Conservation (phyloP, 164 flowering plant genomes). For the Vitis amurensis region DNA sequence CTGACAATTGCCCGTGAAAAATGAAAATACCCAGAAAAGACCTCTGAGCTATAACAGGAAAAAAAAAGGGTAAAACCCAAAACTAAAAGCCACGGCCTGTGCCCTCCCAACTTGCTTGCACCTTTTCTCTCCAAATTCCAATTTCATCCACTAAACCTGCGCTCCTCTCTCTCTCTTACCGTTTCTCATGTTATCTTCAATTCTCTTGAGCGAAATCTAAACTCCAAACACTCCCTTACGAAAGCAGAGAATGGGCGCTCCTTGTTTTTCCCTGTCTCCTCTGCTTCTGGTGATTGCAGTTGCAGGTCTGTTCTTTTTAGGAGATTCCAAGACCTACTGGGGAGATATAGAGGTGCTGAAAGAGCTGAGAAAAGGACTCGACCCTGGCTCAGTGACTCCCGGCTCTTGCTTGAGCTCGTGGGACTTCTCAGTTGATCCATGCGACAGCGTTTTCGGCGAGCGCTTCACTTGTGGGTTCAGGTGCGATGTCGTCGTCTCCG, state of each 20-base stretch:
- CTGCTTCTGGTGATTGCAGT: conserved; percentile 8
- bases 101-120: neutral
- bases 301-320: neutral
- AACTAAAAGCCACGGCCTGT: too few species aligned
- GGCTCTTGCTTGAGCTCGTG: conserved; percentile 82
- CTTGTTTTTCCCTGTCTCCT: conserved; percentile 5
- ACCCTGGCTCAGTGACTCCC: conserved; percentile 41
- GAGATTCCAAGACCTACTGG: conserved; percentile 40
- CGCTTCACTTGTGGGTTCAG: conserved; percentile 89
- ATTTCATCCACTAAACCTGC: neutral
- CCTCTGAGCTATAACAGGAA: neutral
- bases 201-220: neutral
- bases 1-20: conserved; percentile 23
- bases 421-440: conserved; percentile 87
- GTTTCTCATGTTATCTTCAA: neutral
- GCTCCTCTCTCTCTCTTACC: neutral
- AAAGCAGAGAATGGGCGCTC: conserved; percentile 18
- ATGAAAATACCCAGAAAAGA: conserved; percentile 8
- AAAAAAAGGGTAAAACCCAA: neutral
- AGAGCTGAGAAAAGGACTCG: conserved; percentile 41
- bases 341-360: conserved; percentile 52
- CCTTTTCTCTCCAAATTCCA: neutral
- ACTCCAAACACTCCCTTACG: too few species aligned
- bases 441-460: conserved; percentile 61
- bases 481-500: conserved; percentile 48